Percentiles rank a stretch among this genome's conserved stretches.
Evolutionary conservation across 2,329 filamentous ascomycete species (phyloP).

Genomic region (Eutypa lata): DNA sequence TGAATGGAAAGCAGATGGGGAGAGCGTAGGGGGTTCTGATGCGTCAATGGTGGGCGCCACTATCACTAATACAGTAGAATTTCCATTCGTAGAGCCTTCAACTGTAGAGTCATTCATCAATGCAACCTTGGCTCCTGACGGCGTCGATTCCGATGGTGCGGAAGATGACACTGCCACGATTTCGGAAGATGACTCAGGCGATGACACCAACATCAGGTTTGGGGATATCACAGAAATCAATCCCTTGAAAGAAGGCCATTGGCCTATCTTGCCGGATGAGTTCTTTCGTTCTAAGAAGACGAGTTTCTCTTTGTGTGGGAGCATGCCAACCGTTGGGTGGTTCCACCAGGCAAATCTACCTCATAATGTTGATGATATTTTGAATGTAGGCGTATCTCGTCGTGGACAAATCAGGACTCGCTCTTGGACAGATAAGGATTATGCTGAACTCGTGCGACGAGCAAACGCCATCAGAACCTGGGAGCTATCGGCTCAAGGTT

Average conservation of each 20-base stretch:
- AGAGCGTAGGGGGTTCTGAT: not conserved
- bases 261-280: conserved; percentile 8
- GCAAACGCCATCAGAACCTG: conserved; percentile 39
- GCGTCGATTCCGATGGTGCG: not conserved
- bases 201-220: not conserved
- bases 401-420: conserved; percentile 11
- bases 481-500: conserved; percentile 40
- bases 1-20: not conserved
- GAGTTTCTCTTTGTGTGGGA: conserved; percentile 8
- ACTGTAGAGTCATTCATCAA: not conserved
- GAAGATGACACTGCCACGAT: not conserved
- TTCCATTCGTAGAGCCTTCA: not conserved
- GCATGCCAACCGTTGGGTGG: conserved; percentile 12
- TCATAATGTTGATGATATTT: conserved; percentile 18
- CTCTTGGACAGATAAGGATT: conserved; percentile 17
- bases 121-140: not conserved
- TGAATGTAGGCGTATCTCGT: conserved; percentile 10
- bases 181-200: not conserved
- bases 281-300: conserved; percentile 12
- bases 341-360: conserved; percentile 21
- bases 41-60: not conserved
- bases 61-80: not conserved
- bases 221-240: not conserved
- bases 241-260: conserved; percentile 4
- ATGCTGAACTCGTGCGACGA: conserved; percentile 22